Conservation (phyloP, 768 basidiomycete species). For the Phlebiopsis gigantea region DNA sequence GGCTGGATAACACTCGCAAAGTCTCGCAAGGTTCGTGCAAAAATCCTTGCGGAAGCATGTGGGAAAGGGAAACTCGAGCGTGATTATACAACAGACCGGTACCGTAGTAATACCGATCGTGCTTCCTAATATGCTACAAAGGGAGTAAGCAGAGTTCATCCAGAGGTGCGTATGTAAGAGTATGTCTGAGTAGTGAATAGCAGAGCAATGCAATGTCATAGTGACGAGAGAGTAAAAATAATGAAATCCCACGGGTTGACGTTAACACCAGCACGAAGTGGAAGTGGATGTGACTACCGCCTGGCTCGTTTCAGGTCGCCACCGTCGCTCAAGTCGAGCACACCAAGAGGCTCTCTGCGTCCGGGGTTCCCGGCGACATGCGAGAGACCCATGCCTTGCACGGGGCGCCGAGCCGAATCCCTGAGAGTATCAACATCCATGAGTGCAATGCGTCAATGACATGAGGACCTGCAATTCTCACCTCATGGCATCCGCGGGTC, state of each 20-base stretch:
- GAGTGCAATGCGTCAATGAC: neutral
- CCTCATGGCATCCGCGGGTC: constrained; percentile 14
- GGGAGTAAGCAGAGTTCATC: neutral
- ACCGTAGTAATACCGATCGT: neutral
- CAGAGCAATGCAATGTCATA: too few species aligned
- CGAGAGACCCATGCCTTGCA: constrained; percentile 15
- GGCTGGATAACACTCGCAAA: too few species aligned
- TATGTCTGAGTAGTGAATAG: too few species aligned
- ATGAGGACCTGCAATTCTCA: neutral
- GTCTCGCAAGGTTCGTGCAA: too few species aligned
- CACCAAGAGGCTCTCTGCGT: constrained; percentile 7
- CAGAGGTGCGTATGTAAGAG: neutral
- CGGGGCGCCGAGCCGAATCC: constrained; percentile 3
- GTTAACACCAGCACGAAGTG: too few species aligned
- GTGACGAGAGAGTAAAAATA: too few species aligned
- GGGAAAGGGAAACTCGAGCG: neutral
- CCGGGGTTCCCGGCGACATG: constrained; percentile 1
- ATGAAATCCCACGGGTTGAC: too few species aligned
- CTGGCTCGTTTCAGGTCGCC: constrained; percentile 11
- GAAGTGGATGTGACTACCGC: constrained; percentile 3
- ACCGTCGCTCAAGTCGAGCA: constrained; percentile 4
- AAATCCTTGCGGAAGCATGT: too few species aligned
- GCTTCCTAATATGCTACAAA: neutral
- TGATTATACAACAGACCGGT: neutral
- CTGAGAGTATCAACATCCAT: neutral